Conservation (phyloP, 108 stramenopile genomes). For the Nitzschia sp. region DNA sequence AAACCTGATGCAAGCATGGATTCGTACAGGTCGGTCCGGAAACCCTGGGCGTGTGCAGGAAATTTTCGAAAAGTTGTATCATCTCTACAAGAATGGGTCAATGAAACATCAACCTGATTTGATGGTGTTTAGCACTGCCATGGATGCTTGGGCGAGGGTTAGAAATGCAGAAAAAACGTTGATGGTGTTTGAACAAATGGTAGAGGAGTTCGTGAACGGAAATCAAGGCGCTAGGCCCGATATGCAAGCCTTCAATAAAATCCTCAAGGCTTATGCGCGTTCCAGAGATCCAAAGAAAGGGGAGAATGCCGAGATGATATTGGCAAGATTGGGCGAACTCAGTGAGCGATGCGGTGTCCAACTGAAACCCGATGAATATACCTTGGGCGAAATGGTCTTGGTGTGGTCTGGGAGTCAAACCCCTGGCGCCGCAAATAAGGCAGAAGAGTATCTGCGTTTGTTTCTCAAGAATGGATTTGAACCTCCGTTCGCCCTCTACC, state of each 20-base stretch:
- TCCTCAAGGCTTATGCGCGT: slow-evolving; percentile 18
- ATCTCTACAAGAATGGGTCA: slow-evolving; percentile 15
- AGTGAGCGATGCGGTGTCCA: background rate
- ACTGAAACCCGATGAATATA: slow-evolving; percentile 12
- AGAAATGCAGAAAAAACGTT: slow-evolving; percentile 10
- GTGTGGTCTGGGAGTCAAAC: slow-evolving; percentile 7
- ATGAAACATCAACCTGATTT: slow-evolving; percentile 24
- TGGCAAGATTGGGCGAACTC: background rate
- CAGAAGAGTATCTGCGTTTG: slow-evolving; percentile 19
- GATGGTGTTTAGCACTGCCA: slow-evolving; percentile 23
- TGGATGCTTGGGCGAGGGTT: slow-evolving; percentile 25
- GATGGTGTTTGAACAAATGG: slow-evolving; percentile 26
- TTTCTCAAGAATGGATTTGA: slow-evolving; percentile 15
- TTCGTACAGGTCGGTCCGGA: slow-evolving; percentile 2
- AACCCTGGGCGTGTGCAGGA: slow-evolving; percentile 11
- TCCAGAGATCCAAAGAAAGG: slow-evolving; percentile 3
- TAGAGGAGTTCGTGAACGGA: slow-evolving; percentile 21
- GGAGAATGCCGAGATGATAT: slow-evolving; percentile 3
- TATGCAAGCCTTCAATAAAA: slow-evolving; percentile 24
- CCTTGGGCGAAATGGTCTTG: slow-evolving; percentile 7
- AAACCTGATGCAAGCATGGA: slow-evolving; percentile 37
- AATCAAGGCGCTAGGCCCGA: slow-evolving; percentile 27
- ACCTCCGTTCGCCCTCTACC: slow-evolving; percentile 15
- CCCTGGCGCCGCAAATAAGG: slow-evolving; percentile 19
- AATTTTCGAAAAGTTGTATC: slow-evolving; percentile 18